Conservation (phyloP, 2,329 filamentous ascomycete species). For the Ceratocystis smalleyi region DNA sequence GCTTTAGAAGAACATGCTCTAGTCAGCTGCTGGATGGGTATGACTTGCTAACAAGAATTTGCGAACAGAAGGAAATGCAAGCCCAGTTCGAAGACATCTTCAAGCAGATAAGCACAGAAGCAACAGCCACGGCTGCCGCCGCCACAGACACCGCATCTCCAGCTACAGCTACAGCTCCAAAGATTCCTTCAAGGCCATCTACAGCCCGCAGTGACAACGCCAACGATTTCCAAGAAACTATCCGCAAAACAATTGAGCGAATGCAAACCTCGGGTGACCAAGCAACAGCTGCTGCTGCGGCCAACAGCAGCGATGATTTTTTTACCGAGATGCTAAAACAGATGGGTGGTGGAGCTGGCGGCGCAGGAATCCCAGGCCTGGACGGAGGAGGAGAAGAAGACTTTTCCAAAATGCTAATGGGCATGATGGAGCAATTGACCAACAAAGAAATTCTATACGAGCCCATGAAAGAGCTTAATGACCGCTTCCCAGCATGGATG, state of each 20-base stretch:
- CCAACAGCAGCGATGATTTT: conserved; percentile 55
- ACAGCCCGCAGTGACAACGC: conserved; percentile 27
- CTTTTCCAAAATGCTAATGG: conserved; percentile 85
- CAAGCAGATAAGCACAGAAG: conserved; percentile 42
- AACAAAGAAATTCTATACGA: conserved; percentile 98
- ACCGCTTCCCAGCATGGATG: conserved; percentile 86
- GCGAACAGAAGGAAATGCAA: conserved; percentile 36
- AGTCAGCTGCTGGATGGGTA: background rate
- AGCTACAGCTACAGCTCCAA: conserved; percentile 21
- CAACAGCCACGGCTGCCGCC: conserved; percentile 22
- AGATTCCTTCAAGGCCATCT: conserved; percentile 27
- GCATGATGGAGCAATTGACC: conserved; percentile 97
- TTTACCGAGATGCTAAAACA: conserved; percentile 86
- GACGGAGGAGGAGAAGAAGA: conserved; percentile 55
- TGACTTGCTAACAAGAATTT: background rate
- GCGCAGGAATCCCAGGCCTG: conserved; percentile 23
- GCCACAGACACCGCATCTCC: conserved; percentile 20
- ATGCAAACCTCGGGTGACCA: conserved; percentile 83
- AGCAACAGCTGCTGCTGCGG: conserved; percentile 61
- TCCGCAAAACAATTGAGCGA: conserved; percentile 84
- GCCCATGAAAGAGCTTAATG: conserved; percentile 91
- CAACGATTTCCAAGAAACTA: conserved; percentile 80
- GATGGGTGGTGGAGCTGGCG: conserved; percentile 52
- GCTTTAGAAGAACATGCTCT: background rate
- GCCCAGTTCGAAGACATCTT: conserved; percentile 65